Conservation (phyloP, 2,329 filamentous ascomycete species). For the Stagonosporopsis tanaceti region DNA sequence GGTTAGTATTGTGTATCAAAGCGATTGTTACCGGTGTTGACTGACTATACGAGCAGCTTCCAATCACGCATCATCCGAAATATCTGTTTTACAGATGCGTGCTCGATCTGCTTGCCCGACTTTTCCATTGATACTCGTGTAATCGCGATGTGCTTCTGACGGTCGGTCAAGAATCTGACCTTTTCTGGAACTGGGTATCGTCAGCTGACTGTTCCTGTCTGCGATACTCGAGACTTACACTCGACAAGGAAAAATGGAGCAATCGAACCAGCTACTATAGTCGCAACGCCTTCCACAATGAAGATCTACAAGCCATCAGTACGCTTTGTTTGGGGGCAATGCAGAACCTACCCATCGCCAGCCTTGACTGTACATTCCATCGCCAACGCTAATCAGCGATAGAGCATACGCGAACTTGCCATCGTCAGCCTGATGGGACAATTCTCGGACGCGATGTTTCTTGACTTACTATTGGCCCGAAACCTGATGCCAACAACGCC, state of each 20-base stretch:
- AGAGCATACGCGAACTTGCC: conserved; percentile 41
- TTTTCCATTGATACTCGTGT: conserved; percentile 39
- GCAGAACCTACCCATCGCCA: conserved; percentile 35
- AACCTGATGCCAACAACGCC: conserved; percentile 39
- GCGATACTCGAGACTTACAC: conserved; percentile 17
- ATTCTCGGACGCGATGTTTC: not conserved
- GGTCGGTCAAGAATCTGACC: conserved; percentile 36
- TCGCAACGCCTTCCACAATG: conserved; percentile 34
- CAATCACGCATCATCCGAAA: conserved; percentile 39
- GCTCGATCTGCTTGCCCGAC: conserved; percentile 30
- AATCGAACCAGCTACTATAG: conserved; percentile 27
- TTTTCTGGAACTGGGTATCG: conserved; percentile 32
- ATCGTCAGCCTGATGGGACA: conserved; percentile 2
- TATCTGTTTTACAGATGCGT: conserved; percentile 33
- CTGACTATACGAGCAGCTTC: conserved; percentile 41
- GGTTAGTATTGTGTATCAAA: conserved; percentile 2
- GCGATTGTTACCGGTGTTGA: not conserved
- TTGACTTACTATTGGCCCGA: conserved; percentile 42
- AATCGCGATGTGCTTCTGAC: conserved; percentile 37
- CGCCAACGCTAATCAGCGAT: conserved; percentile 42
- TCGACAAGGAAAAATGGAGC: conserved; percentile 38
- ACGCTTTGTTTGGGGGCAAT: not conserved
- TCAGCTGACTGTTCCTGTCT: not conserved
- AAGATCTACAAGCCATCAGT: conserved; percentile 23
- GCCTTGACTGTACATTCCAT: conserved; percentile 41